Conservation (phyloP, 2,329 filamentous ascomycete genomes). For the Exophiala xenobiotica region DNA sequence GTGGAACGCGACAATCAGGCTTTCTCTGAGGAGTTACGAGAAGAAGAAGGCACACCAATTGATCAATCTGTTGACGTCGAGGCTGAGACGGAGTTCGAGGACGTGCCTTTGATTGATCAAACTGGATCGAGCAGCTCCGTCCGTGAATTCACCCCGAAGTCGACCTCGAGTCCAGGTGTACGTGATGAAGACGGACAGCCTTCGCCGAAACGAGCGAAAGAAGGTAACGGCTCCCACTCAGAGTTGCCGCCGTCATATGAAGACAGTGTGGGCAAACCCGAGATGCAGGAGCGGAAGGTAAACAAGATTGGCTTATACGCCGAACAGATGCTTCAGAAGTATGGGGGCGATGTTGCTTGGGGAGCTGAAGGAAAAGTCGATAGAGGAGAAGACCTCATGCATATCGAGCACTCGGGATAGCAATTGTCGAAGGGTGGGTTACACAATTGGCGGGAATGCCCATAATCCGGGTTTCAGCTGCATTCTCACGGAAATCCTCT, state of each 20-base stretch:
- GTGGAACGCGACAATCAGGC: constrained; percentile 50
- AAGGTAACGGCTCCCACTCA: constrained; percentile 2
- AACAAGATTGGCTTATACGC: constrained; percentile 30
- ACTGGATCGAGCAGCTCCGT: constrained; percentile 22
- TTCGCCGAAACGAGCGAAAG: constrained; percentile 26
- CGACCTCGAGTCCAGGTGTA: constrained; percentile 24
- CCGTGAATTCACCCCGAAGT: constrained; percentile 29
- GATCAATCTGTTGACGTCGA: constrained; percentile 6
- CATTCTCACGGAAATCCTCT: no score
- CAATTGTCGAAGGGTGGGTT: neutral
- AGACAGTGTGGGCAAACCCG: constrained; percentile 34
- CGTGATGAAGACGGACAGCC: constrained; percentile 27
- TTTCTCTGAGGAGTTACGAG: constrained; percentile 35
- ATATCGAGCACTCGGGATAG: constrained; percentile 18
- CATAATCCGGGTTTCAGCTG: no score
- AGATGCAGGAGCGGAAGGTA: constrained; percentile 42
- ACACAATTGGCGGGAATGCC: neutral
- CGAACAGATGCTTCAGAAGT: constrained; percentile 28
- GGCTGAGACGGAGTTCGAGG: constrained; percentile 23
- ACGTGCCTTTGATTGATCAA: constrained; percentile 26
- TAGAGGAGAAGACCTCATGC: constrained; percentile 3
- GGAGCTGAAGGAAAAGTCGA: constrained; percentile 4
- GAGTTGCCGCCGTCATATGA: constrained; percentile 36
- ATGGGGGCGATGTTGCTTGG: constrained; percentile 11
- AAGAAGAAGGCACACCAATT: constrained; percentile 17